Percentiles rank a stretch among this genome's conserved stretches.
phyloP scores from a whole-genome alignment of 306 rosid genomes.

The Hippophae tibetana region DNA sequence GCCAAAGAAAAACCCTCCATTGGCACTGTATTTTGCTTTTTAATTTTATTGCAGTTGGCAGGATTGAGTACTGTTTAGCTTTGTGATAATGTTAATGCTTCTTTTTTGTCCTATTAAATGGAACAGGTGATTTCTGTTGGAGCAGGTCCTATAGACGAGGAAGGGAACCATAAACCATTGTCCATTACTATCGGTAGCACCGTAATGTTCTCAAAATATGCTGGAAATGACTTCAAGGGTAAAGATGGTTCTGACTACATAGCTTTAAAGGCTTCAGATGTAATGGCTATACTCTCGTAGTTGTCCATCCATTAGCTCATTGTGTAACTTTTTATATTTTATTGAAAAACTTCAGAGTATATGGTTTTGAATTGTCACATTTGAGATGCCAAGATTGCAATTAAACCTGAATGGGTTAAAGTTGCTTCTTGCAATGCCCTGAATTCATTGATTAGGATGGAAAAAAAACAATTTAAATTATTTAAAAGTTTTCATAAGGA shows the following conservation, averaged over 20 bases:
- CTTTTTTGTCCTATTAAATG: constrained; percentile 8
- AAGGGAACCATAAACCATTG: constrained; percentile 60
- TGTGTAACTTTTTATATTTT: neutral
- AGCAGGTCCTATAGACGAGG: constrained; percentile 66
- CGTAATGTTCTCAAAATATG: constrained; percentile 75
- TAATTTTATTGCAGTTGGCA: no score
- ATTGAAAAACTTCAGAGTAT: no score
- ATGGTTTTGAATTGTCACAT: no score
- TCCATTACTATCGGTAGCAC: constrained; percentile 40
- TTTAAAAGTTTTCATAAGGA: no score
- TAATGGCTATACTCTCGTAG: constrained; percentile 74
- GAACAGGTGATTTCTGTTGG: constrained; percentile 74
- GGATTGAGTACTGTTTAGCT: no score
- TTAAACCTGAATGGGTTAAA: no score
- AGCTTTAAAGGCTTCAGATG: constrained; percentile 57
- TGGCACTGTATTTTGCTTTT: constrained; percentile 41
- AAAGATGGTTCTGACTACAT: constrained; percentile 74
- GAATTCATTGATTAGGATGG: no score
- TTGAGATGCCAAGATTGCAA: no score
- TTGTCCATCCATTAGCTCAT: neutral
- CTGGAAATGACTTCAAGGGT: constrained; percentile 82
- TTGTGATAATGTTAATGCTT: neutral
- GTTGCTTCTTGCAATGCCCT: no score
- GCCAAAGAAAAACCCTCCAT: constrained; percentile 77
- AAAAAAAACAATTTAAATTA: no score